Base-by-base conservation (phyloP, 345 rosid genomes). In the Bruguiera sexangula region DNA sequence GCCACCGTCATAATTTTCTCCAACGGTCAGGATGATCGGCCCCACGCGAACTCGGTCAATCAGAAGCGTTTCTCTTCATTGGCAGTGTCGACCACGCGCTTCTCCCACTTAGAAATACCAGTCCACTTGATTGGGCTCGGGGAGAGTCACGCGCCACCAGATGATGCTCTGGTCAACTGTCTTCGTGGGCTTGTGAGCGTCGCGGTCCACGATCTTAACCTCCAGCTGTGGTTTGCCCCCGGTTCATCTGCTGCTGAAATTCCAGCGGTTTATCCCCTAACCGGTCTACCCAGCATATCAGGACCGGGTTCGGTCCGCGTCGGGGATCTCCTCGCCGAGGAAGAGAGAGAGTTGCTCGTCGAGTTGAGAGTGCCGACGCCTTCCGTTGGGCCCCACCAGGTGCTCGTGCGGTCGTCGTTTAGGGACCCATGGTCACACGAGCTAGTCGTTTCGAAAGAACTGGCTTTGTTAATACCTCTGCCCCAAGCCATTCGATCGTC, bases 211-310 rank as follows among this genome's bases (percentile, higher is more conserved):
- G 98, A 93, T 63, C 78, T 93, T 36, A 75, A 62, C n/a, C 79
- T 93, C 53, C 85, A 87, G 46, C 83, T 93, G 64, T 88, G 89
- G 48, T 73, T 88, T 72, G 76, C 69, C 27, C 64, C 90, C 70
- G 94, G 93, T 50, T 85, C 92, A 59, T 79, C 83, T 61, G 87
- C 83, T 6, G 90, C 82, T 7, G 92, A 90, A 74, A 81, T 93
- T 7, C 65, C 85, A 3, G 87, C 89, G 0, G 83, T 90, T 2
- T 90, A 87, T 34, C 75, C 89, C 4, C 56, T 83, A 3, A 70
- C 82, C 31, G 87, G 85, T 21, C 82, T 79, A 50, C 85, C 98
- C 31, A 57, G 55, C 26, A 80, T 66, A n/a, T 73, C 82, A 34
- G 89, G 88, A 61, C 78, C 89, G 55, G 86, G 83, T 27, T 73